Evolutionary conservation across 306 rosid genomes (phyloP).

Genomic region (Hippophae rhamnoides): DNA sequence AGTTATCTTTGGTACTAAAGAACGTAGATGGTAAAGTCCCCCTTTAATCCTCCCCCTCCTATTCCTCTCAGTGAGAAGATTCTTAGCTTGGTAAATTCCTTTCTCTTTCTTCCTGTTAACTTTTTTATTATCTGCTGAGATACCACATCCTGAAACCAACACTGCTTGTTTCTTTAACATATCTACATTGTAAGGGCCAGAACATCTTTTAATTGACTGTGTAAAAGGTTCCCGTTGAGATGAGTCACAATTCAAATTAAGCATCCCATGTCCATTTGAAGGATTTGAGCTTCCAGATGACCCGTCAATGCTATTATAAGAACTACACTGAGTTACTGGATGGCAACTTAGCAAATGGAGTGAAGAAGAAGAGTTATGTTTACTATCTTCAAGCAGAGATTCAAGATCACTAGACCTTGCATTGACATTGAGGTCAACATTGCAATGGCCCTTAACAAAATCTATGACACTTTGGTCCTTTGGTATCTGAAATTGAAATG

Average conservation of each 20-base stretch:
- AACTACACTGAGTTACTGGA: slow-evolving; percentile 28
- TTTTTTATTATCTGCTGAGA: slow-evolving; percentile 22
- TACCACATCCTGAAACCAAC: slow-evolving; percentile 21
- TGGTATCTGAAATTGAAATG: slow-evolving; percentile 42
- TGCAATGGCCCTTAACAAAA: slow-evolving; percentile 35
- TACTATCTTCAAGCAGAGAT: slow-evolving; percentile 13
- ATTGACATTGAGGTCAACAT: slow-evolving; percentile 17
- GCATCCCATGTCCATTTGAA: slow-evolving; percentile 31
- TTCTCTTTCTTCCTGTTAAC: slow-evolving; percentile 18
- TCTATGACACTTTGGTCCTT: slow-evolving; percentile 41
- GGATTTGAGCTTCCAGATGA: slow-evolving; percentile 48
- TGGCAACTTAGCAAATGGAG: slow-evolving; percentile 15
- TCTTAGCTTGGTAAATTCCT: slow-evolving; percentile 43
- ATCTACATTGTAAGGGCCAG: slow-evolving; percentile 9
- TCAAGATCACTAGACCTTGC: slow-evolving; percentile 25
- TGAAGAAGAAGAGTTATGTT: slow-evolving; percentile 14
- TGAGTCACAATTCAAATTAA: slow-evolving; percentile 25
- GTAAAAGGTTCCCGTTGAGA: slow-evolving; percentile 18
- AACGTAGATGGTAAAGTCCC: slow-evolving; percentile 45
- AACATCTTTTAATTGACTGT: slow-evolving; percentile 19
- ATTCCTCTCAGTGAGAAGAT: slow-evolving; percentile 70
- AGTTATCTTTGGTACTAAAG: slow-evolving; percentile 75
- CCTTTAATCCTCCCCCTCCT: slow-evolving; percentile 59
- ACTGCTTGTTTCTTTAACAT: slow-evolving; percentile 19
- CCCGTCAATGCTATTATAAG: slow-evolving; percentile 45